Evolutionary conservation across 768 basidiomycete genomes (phyloP).

Genomic region (Lentinula detonsa): DNA sequence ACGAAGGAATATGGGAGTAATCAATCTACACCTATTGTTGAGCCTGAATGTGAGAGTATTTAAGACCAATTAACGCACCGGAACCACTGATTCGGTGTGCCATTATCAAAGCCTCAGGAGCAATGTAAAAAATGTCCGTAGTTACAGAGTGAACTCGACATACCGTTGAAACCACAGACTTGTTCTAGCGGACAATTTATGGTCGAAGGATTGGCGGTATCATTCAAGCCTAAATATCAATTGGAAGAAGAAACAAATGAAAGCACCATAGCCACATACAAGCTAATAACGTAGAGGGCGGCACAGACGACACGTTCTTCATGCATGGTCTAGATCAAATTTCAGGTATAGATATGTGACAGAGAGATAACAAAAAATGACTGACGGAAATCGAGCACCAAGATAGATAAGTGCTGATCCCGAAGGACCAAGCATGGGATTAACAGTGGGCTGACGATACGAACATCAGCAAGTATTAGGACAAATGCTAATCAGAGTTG

Average conservation of each 20-base stretch:
- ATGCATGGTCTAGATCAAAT: constrained; percentile 43
- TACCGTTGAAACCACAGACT: constrained; percentile 86
- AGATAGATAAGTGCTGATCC: constrained; percentile 76
- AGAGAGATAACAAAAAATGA: not conserved
- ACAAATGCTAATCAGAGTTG: not conserved
- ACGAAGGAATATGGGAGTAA: constrained; percentile 81
- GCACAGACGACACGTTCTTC: constrained; percentile 59
- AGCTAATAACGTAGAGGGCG: constrained; percentile 46
- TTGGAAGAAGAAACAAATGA: not conserved
- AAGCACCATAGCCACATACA: constrained; percentile 36
- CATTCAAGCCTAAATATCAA: constrained; percentile 57
- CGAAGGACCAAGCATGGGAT: constrained; percentile 90
- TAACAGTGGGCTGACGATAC: constrained; percentile 63
- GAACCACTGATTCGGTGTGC: constrained; percentile 44
- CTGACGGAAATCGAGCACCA: constrained; percentile 78
- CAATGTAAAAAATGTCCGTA: not conserved
- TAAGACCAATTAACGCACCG: constrained; percentile 21
- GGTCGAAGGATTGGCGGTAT: constrained; percentile 75
- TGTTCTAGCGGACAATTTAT: constrained; percentile 69
- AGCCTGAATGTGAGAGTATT: not conserved
- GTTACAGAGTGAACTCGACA: constrained; percentile 17
- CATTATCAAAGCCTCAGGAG: constrained; percentile 30
- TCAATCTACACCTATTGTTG: constrained; percentile 48
- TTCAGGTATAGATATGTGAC: not conserved
- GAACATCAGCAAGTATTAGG: not conserved